Conservation (phyloP, 1,284 basidiomycete species). For the Stereum hirsutum region DNA sequence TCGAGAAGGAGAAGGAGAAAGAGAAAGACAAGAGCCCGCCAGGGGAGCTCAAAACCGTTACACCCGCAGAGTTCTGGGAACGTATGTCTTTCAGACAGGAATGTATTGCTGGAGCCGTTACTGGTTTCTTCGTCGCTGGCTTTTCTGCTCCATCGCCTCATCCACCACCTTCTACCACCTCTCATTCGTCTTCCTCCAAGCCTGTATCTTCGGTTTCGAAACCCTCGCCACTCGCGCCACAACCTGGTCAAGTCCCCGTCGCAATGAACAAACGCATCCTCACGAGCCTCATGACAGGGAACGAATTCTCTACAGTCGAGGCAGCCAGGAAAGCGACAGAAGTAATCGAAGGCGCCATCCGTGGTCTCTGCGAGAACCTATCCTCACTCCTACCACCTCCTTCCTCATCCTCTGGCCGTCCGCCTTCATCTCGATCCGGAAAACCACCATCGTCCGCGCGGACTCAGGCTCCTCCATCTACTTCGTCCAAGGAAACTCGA, state of each 20-base stretch:
- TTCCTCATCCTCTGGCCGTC: no score
- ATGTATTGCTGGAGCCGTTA: constrained; percentile 77
- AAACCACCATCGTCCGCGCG: background rate
- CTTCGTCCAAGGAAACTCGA: background rate
- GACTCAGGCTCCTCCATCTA: background rate
- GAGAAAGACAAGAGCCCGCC: constrained; percentile 12
- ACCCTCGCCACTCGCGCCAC: constrained; percentile 36
- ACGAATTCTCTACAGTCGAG: constrained; percentile 69
- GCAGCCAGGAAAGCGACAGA: constrained; percentile 61
- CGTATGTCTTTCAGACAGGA: constrained; percentile 92
- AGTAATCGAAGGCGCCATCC: constrained; percentile 57
- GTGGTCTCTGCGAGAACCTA: constrained; percentile 62
- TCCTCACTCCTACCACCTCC: no score
- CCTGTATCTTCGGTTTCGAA: constrained; percentile 7
- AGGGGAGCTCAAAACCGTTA: constrained; percentile 48
- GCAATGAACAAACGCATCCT: constrained; percentile 64
- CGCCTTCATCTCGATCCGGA: background rate
- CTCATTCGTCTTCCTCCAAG: no score
- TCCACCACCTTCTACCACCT: background rate
- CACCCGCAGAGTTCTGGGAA: constrained; percentile 70
- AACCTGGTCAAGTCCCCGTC: constrained; percentile 51
- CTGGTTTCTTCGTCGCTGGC: constrained; percentile 78
- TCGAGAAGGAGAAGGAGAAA: constrained; percentile 24
- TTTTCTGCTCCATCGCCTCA: constrained; percentile 22
- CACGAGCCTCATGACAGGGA: constrained; percentile 55